Evolutionary conservation across 345 rosid species (phyloP), one percentile per base, ranked within the genome.

Genomic region (Brassica juncea): DNA sequence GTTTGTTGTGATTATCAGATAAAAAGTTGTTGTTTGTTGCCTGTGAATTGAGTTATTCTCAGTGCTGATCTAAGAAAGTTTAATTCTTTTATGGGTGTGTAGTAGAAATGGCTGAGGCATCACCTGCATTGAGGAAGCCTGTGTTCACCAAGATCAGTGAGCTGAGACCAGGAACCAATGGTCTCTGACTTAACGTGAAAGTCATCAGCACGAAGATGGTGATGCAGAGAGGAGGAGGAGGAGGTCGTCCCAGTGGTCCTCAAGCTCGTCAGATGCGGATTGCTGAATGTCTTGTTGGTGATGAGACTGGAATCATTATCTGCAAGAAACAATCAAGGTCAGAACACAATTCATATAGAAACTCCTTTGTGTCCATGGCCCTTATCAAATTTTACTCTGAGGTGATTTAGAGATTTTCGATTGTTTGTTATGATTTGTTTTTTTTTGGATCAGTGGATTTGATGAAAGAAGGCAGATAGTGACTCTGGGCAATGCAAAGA

Each of bases 271-370:
- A 94, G 80, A 90, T 89, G 90, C 85, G 92, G n/a, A 83, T 88
- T 80, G 90, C 97, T 1, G 99, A 95, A 81, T 87, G 92, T 78
- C 82, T 95, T 84, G 93, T 95, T 3, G 99, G 99, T 21, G 99
- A 95, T 72, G 99, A 93, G 83, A 92, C 98, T 0, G 98, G 97
- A 72, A 86, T 92, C 76, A 88, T 95, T 21, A 85, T 95, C 72
- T 95, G 93, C 99, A 27, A 87, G 99, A 76, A 91, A 91, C 82
- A 97, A 95, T 60, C 99, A 93, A 93, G 98, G 98, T 93, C 64
- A 75, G 25, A 27, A 27, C 3, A 35, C 8, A 6, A 35, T 6
- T 35, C 28, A 27, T 27, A 27, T 27, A 27, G 28, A 37, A 9
- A 27, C 66, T 11, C 4, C n/a, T 75, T 15, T 52, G 25, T 28